These are phyloP conservation scores for Plasmopara viticola DNA, from an alignment of 352 stramenopile genomes.

Conservation along the genomic window DNA sequence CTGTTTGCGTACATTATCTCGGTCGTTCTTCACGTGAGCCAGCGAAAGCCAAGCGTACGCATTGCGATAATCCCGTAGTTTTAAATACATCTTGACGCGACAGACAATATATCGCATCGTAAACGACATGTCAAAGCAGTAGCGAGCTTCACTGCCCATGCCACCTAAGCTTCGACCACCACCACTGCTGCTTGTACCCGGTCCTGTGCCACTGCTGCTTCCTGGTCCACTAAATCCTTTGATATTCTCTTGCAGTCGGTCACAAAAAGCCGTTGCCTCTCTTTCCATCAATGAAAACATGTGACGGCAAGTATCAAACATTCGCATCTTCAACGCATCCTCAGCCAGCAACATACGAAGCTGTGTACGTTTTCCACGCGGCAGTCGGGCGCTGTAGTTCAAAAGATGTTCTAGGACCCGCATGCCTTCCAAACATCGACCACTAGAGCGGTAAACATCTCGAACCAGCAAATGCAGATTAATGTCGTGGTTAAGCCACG, in stretches of 20 bases:
- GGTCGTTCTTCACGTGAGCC: constrained; percentile 68
- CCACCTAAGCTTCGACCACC: constrained; percentile 54
- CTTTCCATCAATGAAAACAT: constrained; percentile 71
- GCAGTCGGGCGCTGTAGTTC: constrained; percentile 61
- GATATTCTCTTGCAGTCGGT: constrained; percentile 63
- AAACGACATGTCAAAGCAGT: constrained; percentile 78
- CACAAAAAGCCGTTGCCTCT: constrained; percentile 70
- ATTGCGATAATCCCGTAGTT: constrained; percentile 42
- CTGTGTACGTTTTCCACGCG: constrained; percentile 71
- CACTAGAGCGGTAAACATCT: constrained; percentile 72
- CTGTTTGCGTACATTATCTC: constrained; percentile 58
- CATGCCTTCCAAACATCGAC: constrained; percentile 72
- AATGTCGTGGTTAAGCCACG: constrained; percentile 78
- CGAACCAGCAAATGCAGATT: constrained; percentile 75
- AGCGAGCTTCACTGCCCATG: constrained; percentile 70
- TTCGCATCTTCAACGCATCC: constrained; percentile 63
- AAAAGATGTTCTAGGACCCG: constrained; percentile 73
- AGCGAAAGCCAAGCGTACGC: constrained; percentile 71
- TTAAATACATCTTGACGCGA: constrained; percentile 58
- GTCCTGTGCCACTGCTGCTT: constrained; percentile 40
- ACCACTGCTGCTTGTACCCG: constrained; percentile 38
- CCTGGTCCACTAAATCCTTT: constrained; percentile 44
- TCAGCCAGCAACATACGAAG: constrained; percentile 76
- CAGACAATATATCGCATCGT: constrained; percentile 65
- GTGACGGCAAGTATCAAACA: constrained; percentile 68